These are phyloP conservation scores for Herpetospermum pedunculosum DNA, from an alignment of 306 rosid genomes.

Conservation along the genomic window DNA sequence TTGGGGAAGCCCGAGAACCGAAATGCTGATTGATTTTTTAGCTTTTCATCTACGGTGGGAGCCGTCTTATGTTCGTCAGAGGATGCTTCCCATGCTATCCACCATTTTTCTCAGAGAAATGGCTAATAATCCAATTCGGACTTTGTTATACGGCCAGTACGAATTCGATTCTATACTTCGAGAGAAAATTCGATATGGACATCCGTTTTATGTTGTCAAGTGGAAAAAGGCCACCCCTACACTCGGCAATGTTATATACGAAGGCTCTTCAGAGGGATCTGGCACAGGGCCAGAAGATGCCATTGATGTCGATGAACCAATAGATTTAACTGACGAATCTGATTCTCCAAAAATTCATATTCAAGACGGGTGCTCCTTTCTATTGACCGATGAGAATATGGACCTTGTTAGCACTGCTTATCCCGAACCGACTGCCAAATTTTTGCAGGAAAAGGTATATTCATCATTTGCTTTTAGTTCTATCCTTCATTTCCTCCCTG, in stretches of 20 bases:
- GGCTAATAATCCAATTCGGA: conserved; percentile 19
- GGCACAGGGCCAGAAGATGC: conserved; percentile 32
- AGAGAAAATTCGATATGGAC: conserved; percentile 53
- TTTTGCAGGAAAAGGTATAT: conserved; percentile 61
- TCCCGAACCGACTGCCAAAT: conserved; percentile 48
- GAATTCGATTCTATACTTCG: conserved; percentile 60
- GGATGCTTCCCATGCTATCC: conserved; percentile 71
- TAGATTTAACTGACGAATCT: conserved; percentile 36
- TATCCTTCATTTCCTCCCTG: background rate
- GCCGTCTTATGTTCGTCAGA: conserved; percentile 54
- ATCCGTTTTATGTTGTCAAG: conserved; percentile 54
- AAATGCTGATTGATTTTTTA: conserved; percentile 51
- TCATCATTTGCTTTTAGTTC: background rate
- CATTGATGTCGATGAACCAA: conserved; percentile 32
- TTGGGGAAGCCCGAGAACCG: conserved; percentile 57
- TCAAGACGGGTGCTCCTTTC: conserved; percentile 41
- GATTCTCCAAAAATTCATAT: conserved; percentile 33
- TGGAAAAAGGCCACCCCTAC: conserved; percentile 37
- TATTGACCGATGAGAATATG: conserved; percentile 79
- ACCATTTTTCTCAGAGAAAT: conserved; percentile 63
- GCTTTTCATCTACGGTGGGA: conserved; percentile 64
- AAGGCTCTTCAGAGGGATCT: conserved; percentile 24
- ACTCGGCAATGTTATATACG: background rate
- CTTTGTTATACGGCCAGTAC: conserved; percentile 50
- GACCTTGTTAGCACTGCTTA: conserved; percentile 73